Percentiles rank a stretch among this genome's conserved stretches.
phyloP scores from a whole-genome alignment of 116 monocot genomes.

The Iris pallida region DNA sequence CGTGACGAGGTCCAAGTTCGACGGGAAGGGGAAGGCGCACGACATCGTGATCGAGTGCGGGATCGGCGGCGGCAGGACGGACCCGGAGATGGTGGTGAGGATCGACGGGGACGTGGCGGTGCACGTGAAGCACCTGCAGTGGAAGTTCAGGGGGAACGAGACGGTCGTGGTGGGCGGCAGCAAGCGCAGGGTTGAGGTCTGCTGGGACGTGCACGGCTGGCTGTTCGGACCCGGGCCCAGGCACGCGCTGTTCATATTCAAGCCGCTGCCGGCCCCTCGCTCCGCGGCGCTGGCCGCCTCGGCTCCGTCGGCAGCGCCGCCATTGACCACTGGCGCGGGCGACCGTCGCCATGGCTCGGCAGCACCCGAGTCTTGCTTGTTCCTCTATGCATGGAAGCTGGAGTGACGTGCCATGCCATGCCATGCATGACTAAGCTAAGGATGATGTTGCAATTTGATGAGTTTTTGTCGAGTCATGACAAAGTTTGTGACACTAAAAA shows the following conservation, averaged over 20 bases:
- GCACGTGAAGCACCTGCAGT: slow-evolving; percentile 45
- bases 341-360: slow-evolving; percentile 21
- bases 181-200: slow-evolving; percentile 76
- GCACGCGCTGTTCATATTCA: slow-evolving; percentile 70
- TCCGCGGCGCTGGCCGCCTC: too few species aligned
- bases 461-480: too few species aligned
- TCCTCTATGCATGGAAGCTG: slow-evolving; percentile 72
- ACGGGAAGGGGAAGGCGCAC: slow-evolving; percentile 30
- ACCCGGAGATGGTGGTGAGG: slow-evolving; percentile 63
- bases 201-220: slow-evolving; percentile 83
- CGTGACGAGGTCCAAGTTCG: slow-evolving; percentile 42
- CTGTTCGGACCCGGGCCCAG: slow-evolving; percentile 47
- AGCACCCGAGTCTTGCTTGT: slow-evolving; percentile 50
- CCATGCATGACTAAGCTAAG: too few species aligned
- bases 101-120: slow-evolving; percentile 42
- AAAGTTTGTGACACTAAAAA: too few species aligned
- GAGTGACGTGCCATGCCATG: too few species aligned
- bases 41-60: slow-evolving; percentile 21
- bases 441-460: too few species aligned
- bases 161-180: slow-evolving; percentile 18
- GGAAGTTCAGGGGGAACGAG: slow-evolving; percentile 24
- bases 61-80: slow-evolving; percentile 16
- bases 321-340: too few species aligned
- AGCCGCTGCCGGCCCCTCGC: slow-evolving; percentile 16
- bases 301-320: not conserved